Conservation (phyloP, 805 yeast species). For the Vanderwaltozyma tropicalis region DNA sequence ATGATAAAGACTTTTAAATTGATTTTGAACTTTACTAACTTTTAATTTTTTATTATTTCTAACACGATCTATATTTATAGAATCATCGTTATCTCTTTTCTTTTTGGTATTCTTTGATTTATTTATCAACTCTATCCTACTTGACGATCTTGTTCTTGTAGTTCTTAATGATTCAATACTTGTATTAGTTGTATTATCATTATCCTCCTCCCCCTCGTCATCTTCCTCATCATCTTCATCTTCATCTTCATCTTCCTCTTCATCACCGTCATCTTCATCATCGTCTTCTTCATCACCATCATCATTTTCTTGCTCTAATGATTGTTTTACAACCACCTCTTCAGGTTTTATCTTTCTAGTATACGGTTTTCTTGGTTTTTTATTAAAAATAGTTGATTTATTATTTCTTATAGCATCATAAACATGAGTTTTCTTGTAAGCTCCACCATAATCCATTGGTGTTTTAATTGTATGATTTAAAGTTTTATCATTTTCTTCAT, state of each 20-base stretch:
- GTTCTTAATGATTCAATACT: too few relatives aligned
- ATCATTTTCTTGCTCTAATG: not conserved
- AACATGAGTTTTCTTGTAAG: slow-evolving; percentile 27
- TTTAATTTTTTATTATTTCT: not conserved
- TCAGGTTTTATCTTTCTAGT: slow-evolving; percentile 1
- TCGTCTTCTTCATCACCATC: not conserved
- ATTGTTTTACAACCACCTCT: not conserved
- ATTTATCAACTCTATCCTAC: slow-evolving; percentile 1
- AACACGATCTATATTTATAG: slow-evolving; percentile 2
- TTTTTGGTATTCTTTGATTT: slow-evolving; percentile 1
- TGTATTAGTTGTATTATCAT: not conserved
- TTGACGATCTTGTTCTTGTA: not conserved
- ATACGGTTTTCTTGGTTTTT: slow-evolving; percentile 3
- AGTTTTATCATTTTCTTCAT: slow-evolving; percentile 21
- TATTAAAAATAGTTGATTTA: slow-evolving; percentile 1
- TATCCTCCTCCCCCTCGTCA: slow-evolving; percentile 8
- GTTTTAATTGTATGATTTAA: slow-evolving; percentile 6
- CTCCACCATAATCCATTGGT: slow-evolving; percentile 62
- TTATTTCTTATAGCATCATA: slow-evolving; percentile 3
- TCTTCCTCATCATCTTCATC: slow-evolving; percentile 4
- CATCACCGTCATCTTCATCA: not conserved
- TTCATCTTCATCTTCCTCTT: not conserved
- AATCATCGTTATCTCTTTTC: not conserved
- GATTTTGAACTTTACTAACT: not conserved
- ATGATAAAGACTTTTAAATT: slow-evolving; percentile 3